A percentile compares a stretch with the other conserved stretches of the same genome.
phyloP scores from a whole-genome alignment of 768 basidiomycete species.

The Amanita pallidorosea region DNA sequence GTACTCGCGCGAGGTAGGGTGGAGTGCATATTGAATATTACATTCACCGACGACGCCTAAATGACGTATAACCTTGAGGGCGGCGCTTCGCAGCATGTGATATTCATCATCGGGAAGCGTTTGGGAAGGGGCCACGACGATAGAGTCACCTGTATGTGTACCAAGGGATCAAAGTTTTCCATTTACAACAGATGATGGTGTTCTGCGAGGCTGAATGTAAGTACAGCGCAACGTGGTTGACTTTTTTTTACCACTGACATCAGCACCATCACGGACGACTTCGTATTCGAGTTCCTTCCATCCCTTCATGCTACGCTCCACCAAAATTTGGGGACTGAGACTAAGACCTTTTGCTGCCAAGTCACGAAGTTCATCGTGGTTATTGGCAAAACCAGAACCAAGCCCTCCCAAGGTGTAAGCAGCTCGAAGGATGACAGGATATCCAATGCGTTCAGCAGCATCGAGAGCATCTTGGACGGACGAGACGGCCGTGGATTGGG shows the following conservation, averaged over 20 bases:
- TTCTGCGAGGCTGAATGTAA: slow-evolving; percentile 42
- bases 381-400: slow-evolving; percentile 94
- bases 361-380: slow-evolving; percentile 90
- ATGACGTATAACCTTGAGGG: slow-evolving; percentile 91
- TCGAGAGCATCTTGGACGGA: slow-evolving; percentile 85
- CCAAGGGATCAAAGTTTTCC: slow-evolving; percentile 99
- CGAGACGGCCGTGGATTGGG: slow-evolving; percentile 95
- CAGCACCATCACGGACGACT: slow-evolving; percentile 95
- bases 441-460: slow-evolving; percentile 87
- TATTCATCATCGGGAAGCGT: slow-evolving; percentile 97
- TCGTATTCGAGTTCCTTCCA: slow-evolving; percentile 99
- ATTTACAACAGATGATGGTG: slow-evolving; percentile 99
- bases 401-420: slow-evolving; percentile 98
- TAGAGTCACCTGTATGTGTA: slow-evolving; percentile 98
- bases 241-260: slow-evolving; percentile 45
- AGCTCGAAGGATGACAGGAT: slow-evolving; percentile 93
- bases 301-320: slow-evolving; percentile 97
- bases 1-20: slow-evolving; percentile 87
- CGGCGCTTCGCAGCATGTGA: slow-evolving; percentile 97
- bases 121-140: slow-evolving; percentile 97
- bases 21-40: slow-evolving; percentile 97
- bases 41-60: slow-evolving; percentile 91
- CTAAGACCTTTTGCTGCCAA: slow-evolving; percentile 85
- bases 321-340: slow-evolving; percentile 89
- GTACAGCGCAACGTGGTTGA: not conserved